Evolutionary conservation across 1,284 basidiomycete species (phyloP).

Genomic region (Sphagnurus paluster): DNA sequence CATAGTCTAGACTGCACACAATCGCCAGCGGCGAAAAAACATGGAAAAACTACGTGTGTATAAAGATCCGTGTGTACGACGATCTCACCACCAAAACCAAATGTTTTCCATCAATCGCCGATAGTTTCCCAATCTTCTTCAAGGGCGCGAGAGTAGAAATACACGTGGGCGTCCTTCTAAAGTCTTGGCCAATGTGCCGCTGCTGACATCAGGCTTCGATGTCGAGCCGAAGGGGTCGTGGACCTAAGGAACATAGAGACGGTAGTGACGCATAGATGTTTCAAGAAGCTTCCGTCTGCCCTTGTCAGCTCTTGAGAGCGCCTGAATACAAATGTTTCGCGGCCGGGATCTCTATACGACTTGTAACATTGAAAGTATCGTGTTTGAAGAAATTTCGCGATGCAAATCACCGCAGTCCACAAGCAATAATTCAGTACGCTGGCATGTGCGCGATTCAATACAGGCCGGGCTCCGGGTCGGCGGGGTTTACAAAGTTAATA

Average conservation of each 20-base stretch:
- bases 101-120: not conserved
- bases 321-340: too few species aligned
- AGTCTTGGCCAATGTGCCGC: not conserved
- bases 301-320: too few species aligned
- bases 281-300: too few species aligned
- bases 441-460: constrained; percentile 57
- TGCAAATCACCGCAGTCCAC: constrained; percentile 49
- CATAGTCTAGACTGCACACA: not conserved
- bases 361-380: constrained; percentile 55
- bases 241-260: too few species aligned
- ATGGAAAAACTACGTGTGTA: not conserved
- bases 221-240: too few species aligned
- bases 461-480: constrained; percentile 53
- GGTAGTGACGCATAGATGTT: too few species aligned
- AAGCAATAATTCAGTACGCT: constrained; percentile 40
- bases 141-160: constrained; percentile 39
- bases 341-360: too few species aligned
- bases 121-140: not conserved
- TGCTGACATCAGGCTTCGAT: too few species aligned
- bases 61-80: not conserved
- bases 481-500: constrained; percentile 48
- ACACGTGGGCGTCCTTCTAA: not conserved
- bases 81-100: not conserved
- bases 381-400: constrained; percentile 49
- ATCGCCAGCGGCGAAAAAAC: not conserved